These are phyloP conservation scores for Aspergillus hancockii DNA, from an alignment of 495 filamentous ascomycete species.

Conservation along the genomic window DNA sequence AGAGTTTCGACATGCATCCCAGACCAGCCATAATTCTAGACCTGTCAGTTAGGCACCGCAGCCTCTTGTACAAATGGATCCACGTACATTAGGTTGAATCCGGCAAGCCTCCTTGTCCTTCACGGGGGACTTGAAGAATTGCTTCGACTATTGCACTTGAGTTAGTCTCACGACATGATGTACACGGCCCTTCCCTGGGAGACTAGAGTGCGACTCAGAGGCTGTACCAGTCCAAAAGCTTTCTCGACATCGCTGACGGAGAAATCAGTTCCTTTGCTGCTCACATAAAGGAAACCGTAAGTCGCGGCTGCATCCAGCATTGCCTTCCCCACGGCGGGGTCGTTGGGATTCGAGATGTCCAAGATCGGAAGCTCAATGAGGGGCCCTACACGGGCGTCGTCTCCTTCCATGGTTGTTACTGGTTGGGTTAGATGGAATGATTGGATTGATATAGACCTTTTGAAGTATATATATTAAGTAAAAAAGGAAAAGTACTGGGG, in stretches of 20 bases:
- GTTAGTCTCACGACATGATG: not conserved
- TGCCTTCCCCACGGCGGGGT: constrained; percentile 61
- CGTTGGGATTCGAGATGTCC: constrained; percentile 62
- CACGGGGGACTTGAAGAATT: constrained; percentile 71
- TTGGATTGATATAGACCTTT: not conserved
- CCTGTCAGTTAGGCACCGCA: not conserved
- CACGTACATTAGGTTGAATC: constrained; percentile 65
- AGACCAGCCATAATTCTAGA: constrained; percentile 82
- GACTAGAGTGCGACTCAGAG: constrained; percentile 1
- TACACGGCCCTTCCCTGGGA: not conserved
- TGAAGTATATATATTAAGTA: too few relatives aligned
- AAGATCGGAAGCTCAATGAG: constrained; percentile 74
- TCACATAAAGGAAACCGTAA: constrained; percentile 89
- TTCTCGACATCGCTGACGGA: constrained; percentile 62
- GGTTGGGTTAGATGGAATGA: not conserved
- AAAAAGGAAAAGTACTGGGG: not conserved
- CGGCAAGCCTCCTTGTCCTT: constrained; percentile 73
- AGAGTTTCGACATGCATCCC: constrained; percentile 86
- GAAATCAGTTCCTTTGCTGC: constrained; percentile 68
- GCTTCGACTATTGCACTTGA: constrained; percentile 58
- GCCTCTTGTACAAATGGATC: not conserved
- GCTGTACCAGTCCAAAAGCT: constrained; percentile 71
- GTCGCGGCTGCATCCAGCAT: constrained; percentile 78
- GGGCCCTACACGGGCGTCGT: constrained; percentile 23
- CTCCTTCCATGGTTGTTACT: constrained; percentile 37